Percentiles rank a stretch among this genome's conserved stretches.
Conservation (phyloP, 441 rosid genomes). For the Raphanus hybrid region DNA sequence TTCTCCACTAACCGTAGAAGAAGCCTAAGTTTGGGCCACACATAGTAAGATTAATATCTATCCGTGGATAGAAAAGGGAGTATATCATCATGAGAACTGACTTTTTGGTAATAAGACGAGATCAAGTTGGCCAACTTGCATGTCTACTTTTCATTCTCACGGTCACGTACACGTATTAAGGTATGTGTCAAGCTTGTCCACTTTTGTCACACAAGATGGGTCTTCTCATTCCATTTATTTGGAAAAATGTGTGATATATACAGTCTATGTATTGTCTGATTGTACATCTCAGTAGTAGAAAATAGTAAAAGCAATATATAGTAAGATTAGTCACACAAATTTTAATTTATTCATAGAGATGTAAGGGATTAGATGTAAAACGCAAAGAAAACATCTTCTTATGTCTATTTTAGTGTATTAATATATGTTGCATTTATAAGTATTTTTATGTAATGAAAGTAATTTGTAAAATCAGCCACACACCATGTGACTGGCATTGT, state of each 20-base stretch:
- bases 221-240: slow-evolving; percentile 27
- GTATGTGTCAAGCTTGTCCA: slow-evolving; percentile 39
- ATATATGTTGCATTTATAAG: no score
- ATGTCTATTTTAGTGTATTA: not conserved
- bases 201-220: slow-evolving; percentile 32
- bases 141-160: slow-evolving; percentile 33
- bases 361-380: no score
- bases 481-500: no score
- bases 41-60: slow-evolving; percentile 19
- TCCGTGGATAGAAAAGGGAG: slow-evolving; percentile 1
- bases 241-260: slow-evolving; percentile 6
- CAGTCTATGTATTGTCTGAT: not conserved
- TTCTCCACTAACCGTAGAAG: no score
- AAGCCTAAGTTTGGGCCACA: not conserved
- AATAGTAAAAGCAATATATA: not conserved
- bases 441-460: no score
- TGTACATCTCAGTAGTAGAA: not conserved
- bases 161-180: slow-evolving; percentile 31
- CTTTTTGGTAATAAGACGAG: slow-evolving; percentile 36
- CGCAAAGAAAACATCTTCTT: not conserved
- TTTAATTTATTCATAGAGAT: not conserved
- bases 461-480: no score
- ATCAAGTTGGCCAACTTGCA: slow-evolving; percentile 43
- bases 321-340: not conserved
- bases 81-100: slow-evolving; percentile 33